These are phyloP conservation scores for Colletotrichum tabaci DNA, from an alignment of 2,329 filamentous ascomycete genomes.

Conservation along the genomic window DNA sequence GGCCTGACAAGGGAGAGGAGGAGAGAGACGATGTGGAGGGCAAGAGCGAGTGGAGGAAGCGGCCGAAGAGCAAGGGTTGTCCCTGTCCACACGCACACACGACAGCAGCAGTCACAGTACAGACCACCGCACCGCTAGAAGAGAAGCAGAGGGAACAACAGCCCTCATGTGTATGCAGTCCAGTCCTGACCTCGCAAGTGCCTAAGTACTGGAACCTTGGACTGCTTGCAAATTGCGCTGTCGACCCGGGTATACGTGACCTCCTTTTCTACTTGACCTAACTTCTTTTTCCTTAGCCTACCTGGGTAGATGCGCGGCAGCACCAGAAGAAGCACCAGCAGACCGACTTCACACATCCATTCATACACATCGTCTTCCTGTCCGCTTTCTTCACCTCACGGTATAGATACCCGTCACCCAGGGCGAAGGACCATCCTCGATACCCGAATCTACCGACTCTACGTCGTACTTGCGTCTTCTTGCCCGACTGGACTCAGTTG, in stretches of 20 bases:
- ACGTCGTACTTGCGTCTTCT: neutral
- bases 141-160: constrained; percentile 15
- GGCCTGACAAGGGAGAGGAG: constrained; percentile 38
- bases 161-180: constrained; percentile 1
- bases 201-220: neutral
- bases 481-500: constrained; percentile 14
- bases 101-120: constrained; percentile 10
- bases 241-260: neutral
- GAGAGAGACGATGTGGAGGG: constrained; percentile 20
- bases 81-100: constrained; percentile 28
- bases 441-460: constrained; percentile 6
- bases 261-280: constrained; percentile 1
- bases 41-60: constrained; percentile 35
- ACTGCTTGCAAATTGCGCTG: neutral
- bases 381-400: constrained; percentile 8
- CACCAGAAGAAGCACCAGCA: constrained; percentile 2
- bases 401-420: neutral
- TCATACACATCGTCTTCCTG: constrained; percentile 9
- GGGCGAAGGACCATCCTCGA: neutral
- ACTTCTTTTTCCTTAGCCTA: constrained; percentile 4
- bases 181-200: neutral
- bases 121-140: constrained; percentile 2
- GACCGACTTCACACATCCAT: constrained; percentile 10
- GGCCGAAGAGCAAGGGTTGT: constrained; percentile 31
- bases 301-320: neutral